phyloP scores from a whole-genome alignment of 1,284 basidiomycete species.

The Gastroboletus turbinatus region DNA sequence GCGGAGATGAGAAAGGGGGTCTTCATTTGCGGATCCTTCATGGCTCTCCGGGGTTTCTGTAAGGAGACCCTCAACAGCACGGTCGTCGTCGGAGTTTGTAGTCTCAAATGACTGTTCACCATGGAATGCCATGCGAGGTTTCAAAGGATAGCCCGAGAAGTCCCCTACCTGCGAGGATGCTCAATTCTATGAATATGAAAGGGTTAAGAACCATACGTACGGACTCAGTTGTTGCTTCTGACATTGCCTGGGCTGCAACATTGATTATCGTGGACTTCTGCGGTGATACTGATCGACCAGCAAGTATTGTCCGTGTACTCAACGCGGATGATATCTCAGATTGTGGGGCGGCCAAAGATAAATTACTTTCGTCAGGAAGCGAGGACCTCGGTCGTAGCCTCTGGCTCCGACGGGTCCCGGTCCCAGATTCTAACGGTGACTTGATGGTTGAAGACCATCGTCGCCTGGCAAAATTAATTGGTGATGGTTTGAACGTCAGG shows the following conservation, averaged over 20 bases:
- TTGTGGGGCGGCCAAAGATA: constrained; percentile 30
- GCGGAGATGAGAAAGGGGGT: constrained; percentile 38
- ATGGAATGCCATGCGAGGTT: constrained; percentile 27
- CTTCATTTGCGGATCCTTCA: constrained; percentile 32
- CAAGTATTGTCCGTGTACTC: constrained; percentile 34
- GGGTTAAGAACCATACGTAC: constrained; percentile 30
- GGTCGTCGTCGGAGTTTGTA: constrained; percentile 40
- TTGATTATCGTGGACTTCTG: constrained; percentile 29
- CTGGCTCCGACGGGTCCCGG: constrained; percentile 34
- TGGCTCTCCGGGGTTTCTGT: constrained; percentile 34
- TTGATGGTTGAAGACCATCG: constrained; percentile 46
- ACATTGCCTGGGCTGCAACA: constrained; percentile 21
- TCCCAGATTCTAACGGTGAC: constrained; percentile 33
- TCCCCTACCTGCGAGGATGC: constrained; percentile 32
- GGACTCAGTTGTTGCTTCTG: constrained; percentile 32
- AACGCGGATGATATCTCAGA: constrained; percentile 33
- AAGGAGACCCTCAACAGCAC: constrained; percentile 34
- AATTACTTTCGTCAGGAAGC: constrained; percentile 34
- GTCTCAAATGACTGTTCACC: constrained; percentile 35
- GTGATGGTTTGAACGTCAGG: constrained; percentile 49
- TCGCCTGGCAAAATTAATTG: constrained; percentile 52
- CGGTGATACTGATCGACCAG: constrained; percentile 36
- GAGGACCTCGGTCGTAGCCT: constrained; percentile 35
- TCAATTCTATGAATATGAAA: constrained; percentile 37
- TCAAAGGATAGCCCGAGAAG: constrained; percentile 28